Base-by-base conservation (phyloP, 106 monocot species). In the Cymbidium sinense region DNA sequence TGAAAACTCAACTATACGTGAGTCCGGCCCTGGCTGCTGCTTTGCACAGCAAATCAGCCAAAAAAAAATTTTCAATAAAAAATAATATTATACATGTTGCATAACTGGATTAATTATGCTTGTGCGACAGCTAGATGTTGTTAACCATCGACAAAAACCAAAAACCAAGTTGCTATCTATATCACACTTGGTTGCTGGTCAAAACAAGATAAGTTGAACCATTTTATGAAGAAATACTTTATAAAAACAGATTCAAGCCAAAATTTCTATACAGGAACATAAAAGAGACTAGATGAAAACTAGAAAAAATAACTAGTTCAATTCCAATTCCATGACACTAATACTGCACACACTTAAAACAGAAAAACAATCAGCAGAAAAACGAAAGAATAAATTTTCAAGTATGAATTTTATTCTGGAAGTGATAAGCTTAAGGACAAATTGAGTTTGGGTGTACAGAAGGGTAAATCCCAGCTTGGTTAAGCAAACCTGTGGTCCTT, bases 41-140 rank as follows among this genome's bases (percentile, higher is more conserved):
- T 64, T 15, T n/a, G 28, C 6, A 64, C 64, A 1, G 64, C 28
- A 64, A n/a, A 25, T 25, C 64, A 27, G 64, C 64, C n/a, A 64
- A 64, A 64, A 64, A 64, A 64, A 64, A 64, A 12, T n/a, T n/a
- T n/a, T n/a, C n/a, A n/a, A 64, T 23, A 27, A 64, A 64, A 64
- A 64, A 12, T 51, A 51, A 51, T 51, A 51, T 51, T 51, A 9
- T 15, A 51, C 5, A 17, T 19, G 11, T 4, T 15, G 11, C 51
- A 8, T 51, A 51, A 51, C 51, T 39, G 11, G 19, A 51, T 51
- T 17, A 17, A 51, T 9, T 2, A 17, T 51, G 51, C 51, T 15
- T 2, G 13, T 12, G 19, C 51, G 11, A 51, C 2, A 0, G 11
- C 37, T 39, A 37, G 6, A 2, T 37, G 7, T 39, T n/a, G n/a